These are phyloP conservation scores for Ricinus communis DNA, from an alignment of 345 rosid genomes.

Conservation along the genomic window DNA sequence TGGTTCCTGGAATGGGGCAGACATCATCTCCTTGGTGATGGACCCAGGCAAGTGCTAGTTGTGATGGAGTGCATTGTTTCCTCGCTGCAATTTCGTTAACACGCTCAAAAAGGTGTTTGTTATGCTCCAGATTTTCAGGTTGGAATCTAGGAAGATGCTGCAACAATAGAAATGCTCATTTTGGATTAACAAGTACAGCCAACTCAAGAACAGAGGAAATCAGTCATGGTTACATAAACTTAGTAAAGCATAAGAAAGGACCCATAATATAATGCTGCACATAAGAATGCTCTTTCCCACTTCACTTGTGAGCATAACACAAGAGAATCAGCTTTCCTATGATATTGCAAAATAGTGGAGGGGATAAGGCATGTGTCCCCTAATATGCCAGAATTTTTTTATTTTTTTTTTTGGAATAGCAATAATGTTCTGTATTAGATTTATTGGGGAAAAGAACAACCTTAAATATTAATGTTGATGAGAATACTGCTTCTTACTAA, in stretches of 20 bases:
- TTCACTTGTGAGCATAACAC: too few species aligned
- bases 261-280: background rate
- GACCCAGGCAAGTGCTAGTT: constrained; percentile 76
- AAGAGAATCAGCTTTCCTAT: background rate
- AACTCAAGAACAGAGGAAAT: background rate
- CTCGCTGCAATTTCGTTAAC: constrained; percentile 45
- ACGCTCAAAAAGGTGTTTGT: constrained; percentile 38
- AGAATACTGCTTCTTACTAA: too few species aligned
- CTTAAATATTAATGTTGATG: too few species aligned
- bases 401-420: too few species aligned
- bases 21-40: constrained; percentile 67
- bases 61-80: constrained; percentile 60
- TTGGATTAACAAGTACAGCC: background rate
- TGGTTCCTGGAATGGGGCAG: constrained; percentile 66
- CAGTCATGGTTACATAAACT: background rate
- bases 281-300: too few species aligned
- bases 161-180: constrained; percentile 4
- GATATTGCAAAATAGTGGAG: background rate
- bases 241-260: background rate
- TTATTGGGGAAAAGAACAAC: too few species aligned
- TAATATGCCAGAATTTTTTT: background rate
- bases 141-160: constrained; percentile 60
- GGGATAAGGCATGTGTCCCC: background rate
- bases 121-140: constrained; percentile 56
- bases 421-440: too few species aligned